These are phyloP conservation scores for Fusarium begoniae DNA, from an alignment of 2,329 filamentous ascomycete species.

Conservation along the genomic window DNA sequence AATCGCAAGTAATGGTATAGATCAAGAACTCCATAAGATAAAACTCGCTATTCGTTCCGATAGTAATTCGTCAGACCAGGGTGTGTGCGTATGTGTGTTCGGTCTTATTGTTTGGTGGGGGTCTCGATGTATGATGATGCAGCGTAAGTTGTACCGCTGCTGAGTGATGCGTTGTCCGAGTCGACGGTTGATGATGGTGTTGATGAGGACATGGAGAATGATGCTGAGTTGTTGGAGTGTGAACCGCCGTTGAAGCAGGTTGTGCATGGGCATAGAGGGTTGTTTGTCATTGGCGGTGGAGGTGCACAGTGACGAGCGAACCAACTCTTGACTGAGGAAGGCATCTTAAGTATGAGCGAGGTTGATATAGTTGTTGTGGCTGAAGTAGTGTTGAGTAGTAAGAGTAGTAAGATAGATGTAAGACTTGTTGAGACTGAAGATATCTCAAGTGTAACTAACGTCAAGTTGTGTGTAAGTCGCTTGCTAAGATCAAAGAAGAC, in stretches of 20 bases:
- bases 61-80: constrained; percentile 12
- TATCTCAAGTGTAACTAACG: neutral
- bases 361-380: neutral
- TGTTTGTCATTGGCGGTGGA: constrained; percentile 49
- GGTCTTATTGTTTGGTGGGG: constrained; percentile 32
- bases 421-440: neutral
- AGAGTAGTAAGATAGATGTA: neutral
- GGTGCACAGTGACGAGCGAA: constrained; percentile 54
- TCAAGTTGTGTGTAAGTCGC: neutral
- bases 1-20: constrained; percentile 33
- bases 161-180: constrained; percentile 39
- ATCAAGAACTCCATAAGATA: constrained; percentile 4
- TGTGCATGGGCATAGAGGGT: constrained; percentile 49
- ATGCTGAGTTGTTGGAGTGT: constrained; percentile 27
- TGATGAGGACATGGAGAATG: constrained; percentile 18
- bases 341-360: constrained; percentile 37
- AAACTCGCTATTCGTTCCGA: constrained; percentile 10
- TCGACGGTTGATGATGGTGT: constrained; percentile 7
- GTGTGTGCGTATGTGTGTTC: neutral
- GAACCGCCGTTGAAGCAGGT: constrained; percentile 46
- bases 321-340: constrained; percentile 49
- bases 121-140: constrained; percentile 36
- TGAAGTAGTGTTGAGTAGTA: neutral
- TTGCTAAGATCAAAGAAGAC: constrained; percentile 7
- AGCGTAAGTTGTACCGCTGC: constrained; percentile 32